phyloP scores from a whole-genome alignment of 176 grass and related monocot genomes.

The Rhynchospora breviuscula region DNA sequence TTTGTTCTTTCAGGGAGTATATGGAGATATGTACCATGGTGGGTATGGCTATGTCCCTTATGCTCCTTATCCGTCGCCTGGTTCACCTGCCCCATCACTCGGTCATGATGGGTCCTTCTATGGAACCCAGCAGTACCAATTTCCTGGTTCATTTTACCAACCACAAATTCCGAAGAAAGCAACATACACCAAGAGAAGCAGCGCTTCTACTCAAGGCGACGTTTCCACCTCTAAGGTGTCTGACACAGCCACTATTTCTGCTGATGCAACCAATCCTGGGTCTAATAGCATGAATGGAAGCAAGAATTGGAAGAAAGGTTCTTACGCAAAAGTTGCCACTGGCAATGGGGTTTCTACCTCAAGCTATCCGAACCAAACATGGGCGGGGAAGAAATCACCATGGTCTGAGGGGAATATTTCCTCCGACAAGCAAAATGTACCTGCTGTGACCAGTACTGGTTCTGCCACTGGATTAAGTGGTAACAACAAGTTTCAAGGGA shows the following conservation, averaged over 20 bases:
- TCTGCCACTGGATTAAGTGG: conserved; percentile 24
- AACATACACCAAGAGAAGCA: conserved; percentile 28
- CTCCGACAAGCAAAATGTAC: conserved; percentile 34
- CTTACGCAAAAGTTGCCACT: conserved; percentile 29
- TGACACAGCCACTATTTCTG: conserved; percentile 26
- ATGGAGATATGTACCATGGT: conserved; percentile 58
- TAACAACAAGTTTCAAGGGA: conserved; percentile 32
- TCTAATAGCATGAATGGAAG: conserved; percentile 18
- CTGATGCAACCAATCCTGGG: conserved; percentile 30
- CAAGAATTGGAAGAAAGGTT: conserved; percentile 29
- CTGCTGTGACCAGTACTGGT: conserved; percentile 23
- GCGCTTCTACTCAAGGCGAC: conserved; percentile 15
- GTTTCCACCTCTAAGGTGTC: conserved; percentile 26
- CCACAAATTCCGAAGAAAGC: conserved; percentile 29
- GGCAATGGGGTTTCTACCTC: conserved; percentile 21
- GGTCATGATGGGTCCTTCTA: conserved; percentile 56
- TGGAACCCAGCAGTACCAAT: conserved; percentile 54
- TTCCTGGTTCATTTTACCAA: conserved; percentile 37
- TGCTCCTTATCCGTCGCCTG: conserved; percentile 34
- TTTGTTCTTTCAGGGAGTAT: conserved; percentile 44
- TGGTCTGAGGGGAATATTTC: conserved; percentile 41
- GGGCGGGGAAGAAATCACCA: conserved; percentile 20
- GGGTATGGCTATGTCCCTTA: conserved; percentile 52
- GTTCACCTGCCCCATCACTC: conserved; percentile 36
- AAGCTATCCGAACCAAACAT: conserved; percentile 34